Conservation (phyloP, 352 stramenopile genomes). For the Aphanomyces stellatus region DNA sequence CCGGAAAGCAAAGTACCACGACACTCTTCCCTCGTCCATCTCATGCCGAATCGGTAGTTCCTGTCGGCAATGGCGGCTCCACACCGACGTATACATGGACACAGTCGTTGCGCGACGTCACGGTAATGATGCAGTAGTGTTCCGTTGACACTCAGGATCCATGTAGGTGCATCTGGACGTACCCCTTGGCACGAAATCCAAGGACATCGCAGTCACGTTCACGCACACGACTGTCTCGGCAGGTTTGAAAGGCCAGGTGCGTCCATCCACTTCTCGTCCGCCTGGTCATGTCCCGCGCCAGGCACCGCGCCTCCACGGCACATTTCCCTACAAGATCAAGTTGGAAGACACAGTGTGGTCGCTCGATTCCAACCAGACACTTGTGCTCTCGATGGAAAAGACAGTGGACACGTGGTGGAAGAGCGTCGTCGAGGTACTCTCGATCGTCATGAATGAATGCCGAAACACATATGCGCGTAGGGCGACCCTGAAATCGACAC, state of each 20-base stretch:
- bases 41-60: too few species aligned
- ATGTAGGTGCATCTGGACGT: conserved; percentile 80
- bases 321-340: conserved; percentile 90
- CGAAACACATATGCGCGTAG: too few species aligned
- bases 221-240: conserved; percentile 79
- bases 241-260: conserved; percentile 41
- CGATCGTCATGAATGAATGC: too few species aligned
- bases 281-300: too few species aligned
- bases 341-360: conserved; percentile 98
- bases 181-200: conserved; percentile 77
- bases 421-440: conserved; percentile 52
- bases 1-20: conserved; percentile 60
- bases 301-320: conserved; percentile 56
- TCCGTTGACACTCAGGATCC: background rate
- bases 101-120: conserved; percentile 95
- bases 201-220: conserved; percentile 89
- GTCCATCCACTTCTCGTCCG: background rate
- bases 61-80: conserved; percentile 83
- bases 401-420: conserved; percentile 97
- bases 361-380: conserved; percentile 55
- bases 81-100: conserved; percentile 94
- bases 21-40: too few species aligned
- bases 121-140: too few species aligned
- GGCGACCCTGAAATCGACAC: conserved; percentile 96
- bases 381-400: conserved; percentile 93